Conservation (phyloP, 306 rosid species). For the Medicago arabica region DNA sequence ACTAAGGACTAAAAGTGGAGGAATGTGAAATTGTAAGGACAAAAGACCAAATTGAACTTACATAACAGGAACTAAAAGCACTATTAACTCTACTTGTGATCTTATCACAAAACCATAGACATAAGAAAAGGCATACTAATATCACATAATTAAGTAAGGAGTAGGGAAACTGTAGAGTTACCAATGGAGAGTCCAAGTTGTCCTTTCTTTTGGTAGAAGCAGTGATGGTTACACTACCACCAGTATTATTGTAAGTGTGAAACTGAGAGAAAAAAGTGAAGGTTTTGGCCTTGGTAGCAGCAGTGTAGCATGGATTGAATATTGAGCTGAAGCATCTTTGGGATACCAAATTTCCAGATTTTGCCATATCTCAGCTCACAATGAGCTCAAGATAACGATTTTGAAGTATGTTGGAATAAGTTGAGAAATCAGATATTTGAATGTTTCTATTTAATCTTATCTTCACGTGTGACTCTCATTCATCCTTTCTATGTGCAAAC, state of each 20-base stretch:
- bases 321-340: conserved; percentile 36
- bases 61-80: too few species aligned
- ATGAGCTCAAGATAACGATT: conserved; percentile 1
- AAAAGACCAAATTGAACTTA: too few species aligned
- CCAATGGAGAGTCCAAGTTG: conserved; percentile 47
- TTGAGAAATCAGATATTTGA: conserved; percentile 10
- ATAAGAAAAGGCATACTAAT: not conserved
- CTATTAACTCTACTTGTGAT: not conserved
- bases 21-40: too few species aligned
- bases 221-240: not conserved
- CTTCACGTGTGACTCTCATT: conserved; percentile 33
- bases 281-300: conserved; percentile 10
- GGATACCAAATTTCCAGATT: conserved; percentile 43
- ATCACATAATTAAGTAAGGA: not conserved
- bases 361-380: conserved; percentile 44
- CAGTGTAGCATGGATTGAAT: conserved; percentile 31
- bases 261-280: conserved; percentile 34
- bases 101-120: conserved; percentile 12
- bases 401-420: not conserved
- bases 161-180: conserved; percentile 12
- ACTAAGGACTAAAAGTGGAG: not conserved
- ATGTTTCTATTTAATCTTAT: conserved; percentile 36
- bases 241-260: conserved; percentile 36
- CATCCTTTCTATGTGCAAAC: not conserved
- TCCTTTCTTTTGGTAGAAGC: conserved; percentile 46